A percentile compares a stretch with the other conserved stretches of the same genome.
Conservation (phyloP, 129 eudicot genomes). For the Saussurea involucrata region DNA sequence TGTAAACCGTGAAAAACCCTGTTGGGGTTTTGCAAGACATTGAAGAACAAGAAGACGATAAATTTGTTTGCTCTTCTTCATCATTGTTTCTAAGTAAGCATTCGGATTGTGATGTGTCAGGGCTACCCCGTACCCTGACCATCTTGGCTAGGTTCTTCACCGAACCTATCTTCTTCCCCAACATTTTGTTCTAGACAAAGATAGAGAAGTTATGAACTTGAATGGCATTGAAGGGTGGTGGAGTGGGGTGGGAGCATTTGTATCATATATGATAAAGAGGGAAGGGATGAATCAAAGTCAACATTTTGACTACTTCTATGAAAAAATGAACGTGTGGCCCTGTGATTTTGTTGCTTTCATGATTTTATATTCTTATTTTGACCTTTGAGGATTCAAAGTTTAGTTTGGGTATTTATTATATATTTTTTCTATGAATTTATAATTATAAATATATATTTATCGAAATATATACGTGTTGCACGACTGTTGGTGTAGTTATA, state of each 20-base stretch:
- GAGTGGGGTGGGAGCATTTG: constrained; percentile 15
- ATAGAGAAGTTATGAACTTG: background rate
- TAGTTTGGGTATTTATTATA: too few species aligned
- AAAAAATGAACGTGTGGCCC: constrained; percentile 27
- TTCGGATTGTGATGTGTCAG: constrained; percentile 23
- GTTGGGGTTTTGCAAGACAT: constrained; percentile 40
- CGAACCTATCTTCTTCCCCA: constrained; percentile 58
- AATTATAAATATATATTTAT: too few species aligned
- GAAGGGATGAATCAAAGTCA: constrained; percentile 26
- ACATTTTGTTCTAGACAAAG: constrained; percentile 34
- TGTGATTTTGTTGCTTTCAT: background rate
- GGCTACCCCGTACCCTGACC: constrained; percentile 32
- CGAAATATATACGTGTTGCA: too few species aligned
- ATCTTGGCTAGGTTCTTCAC: constrained; percentile 69
- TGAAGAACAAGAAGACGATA: constrained; percentile 15
- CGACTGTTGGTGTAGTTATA: background rate
- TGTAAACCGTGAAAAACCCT: constrained; percentile 64
- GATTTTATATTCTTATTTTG: constrained; percentile 22
- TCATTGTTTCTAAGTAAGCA: constrained; percentile 24
- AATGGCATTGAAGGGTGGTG: constrained; percentile 15
- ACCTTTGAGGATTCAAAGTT: constrained; percentile 2
- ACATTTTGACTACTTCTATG: constrained; percentile 15
- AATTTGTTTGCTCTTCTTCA: background rate
- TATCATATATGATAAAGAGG: constrained; percentile 22
- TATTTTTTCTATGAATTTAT: too few species aligned